Base-by-base conservation (phyloP, 2,329 filamentous ascomycete genomes). In the Fusarium hostae region DNA sequence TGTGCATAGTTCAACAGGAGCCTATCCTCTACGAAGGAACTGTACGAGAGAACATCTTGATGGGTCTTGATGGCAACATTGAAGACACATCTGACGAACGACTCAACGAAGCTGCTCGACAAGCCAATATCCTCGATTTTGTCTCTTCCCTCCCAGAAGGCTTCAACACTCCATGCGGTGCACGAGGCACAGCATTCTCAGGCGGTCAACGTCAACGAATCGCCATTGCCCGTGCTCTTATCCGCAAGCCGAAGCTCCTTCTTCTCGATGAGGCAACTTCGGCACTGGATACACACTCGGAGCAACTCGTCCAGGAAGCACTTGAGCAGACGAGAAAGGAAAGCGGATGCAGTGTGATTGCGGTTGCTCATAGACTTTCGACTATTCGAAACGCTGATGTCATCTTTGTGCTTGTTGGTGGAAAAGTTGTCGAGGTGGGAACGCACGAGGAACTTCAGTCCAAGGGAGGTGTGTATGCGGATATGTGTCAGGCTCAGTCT, bases 141-240 rank as follows among this genome's bases (percentile, higher is more conserved):
- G 47, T 79, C 24, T 68, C 69, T 0, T 78, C 77, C 1, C 68
- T 78, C 0, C 77, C 77, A 3, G 74, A 78, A 35, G 87, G 87
- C 2, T 89, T 91, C 67, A 82, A 85, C 2, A 90, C 89, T 0
- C 80, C 82, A 4, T 89, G 91, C 6, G 90, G 90, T 6, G 86
- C 90, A 70, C 85, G 86, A 24, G 90, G 90, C 1, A 86, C 88
- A 39, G 88, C 90, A 73, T 81, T 92, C 3, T 91, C 88, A 4
- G 91, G 91, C 32, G 91, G 91, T 2, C 90, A 92, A 75, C 82
- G 89, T 20, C 90, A 92, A 76, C 86, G 89, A 12, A 84, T 92
- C 34, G 89, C 90, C 3, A 92, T 93, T 65, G 90, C 91, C 1
- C 84, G 91, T 18, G 88, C 88, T 18, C 88, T 93, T 52, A 83